A percentile compares a stretch with the other conserved stretches of the same genome.
Evolutionary conservation across 1,139 yeast genomes (phyloP).

Genomic region (Lodderomyces margitis): DNA sequence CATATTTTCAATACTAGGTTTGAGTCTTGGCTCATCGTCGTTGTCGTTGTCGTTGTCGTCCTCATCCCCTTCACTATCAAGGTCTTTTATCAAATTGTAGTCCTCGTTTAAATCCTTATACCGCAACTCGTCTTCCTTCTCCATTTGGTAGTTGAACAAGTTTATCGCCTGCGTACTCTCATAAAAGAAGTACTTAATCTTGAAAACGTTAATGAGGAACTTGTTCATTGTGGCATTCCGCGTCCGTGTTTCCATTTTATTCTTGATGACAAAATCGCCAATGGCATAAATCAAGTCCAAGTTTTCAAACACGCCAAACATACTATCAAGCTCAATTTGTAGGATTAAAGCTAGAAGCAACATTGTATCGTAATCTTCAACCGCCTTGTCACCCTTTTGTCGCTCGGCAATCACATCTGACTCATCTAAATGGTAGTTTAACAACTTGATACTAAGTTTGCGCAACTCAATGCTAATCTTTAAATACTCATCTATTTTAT

Average conservation of each 20-base stretch:
- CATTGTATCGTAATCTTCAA: conserved; percentile 21
- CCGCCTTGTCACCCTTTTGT: conserved; percentile 6
- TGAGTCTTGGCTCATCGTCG: conserved; percentile 14
- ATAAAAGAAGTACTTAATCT: conserved; percentile 30
- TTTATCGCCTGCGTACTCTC: conserved; percentile 43
- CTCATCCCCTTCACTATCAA: conserved; percentile 16
- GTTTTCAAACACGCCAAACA: conserved; percentile 43
- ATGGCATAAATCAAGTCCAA: conserved; percentile 43
- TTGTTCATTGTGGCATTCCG: conserved; percentile 18
- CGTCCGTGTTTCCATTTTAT: conserved; percentile 18
- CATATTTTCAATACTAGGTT: conserved; percentile 20
- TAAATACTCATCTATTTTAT: conserved; percentile 25
- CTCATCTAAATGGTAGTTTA: conserved; percentile 45
- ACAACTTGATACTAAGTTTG: conserved; percentile 34
- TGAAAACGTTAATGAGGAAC: conserved; percentile 28
- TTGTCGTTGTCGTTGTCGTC: conserved; percentile 20
- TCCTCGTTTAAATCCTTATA: conserved; percentile 38
- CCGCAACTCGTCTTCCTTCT: conserved; percentile 27
- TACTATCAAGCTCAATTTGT: conserved; percentile 38
- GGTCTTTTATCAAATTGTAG: conserved; percentile 29
- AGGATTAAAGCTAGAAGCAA: conserved; percentile 32
- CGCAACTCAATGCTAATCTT: conserved; percentile 35
- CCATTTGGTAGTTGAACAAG: conserved; percentile 38
- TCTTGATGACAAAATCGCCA: conserved; percentile 35
- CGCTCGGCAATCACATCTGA: conserved; percentile 32